Evolutionary conservation across 257 asterid species (phyloP), one percentile per base, ranked within the genome.

Genomic region (Handroanthus guayacan): DNA sequence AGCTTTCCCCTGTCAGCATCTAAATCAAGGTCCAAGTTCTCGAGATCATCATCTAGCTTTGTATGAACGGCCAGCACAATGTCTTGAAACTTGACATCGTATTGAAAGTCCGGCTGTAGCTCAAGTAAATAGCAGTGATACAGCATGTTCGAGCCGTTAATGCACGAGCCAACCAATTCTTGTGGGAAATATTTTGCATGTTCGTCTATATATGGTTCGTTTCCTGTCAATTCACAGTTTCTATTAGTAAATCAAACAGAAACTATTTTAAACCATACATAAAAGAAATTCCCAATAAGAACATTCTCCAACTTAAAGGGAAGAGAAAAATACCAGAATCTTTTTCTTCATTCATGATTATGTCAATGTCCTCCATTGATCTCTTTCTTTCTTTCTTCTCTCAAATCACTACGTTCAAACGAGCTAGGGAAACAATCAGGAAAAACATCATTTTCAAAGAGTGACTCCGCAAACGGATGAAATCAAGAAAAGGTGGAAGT

Each of bases 91-190:
- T 80, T 78, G 73, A 85, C 82, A 62, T 78, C 83, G 67, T 78
- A 74, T 12, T 67, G 37, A 13, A 87, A 80, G 52, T 69, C 70
- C 3, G 78, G 81, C 47, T 80, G 64, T 41, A 95, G 79, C 79
- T 86, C 81, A 67, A 92, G 82, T 45, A 78, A 69, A 82, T 92
- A 91, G 81, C 87, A 88, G 16, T 84, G 64, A 69, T 83, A 90
- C 17, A 20, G 43, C 38, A 17, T 63, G 77, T 62, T 78, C 0
- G 81, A 17, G 62, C 78, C 80, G 36, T 68, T 65, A 11, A 9
- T 76, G 5, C 9, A 16, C 60, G 65, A 17, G 70, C 88, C 81
- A 52, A 90, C 83, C 88, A 94, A 81, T 81, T 94, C 92, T 9
- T 87, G 87, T 0, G 99, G 90, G 51, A 77, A 72, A 75, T 84